Evolutionary conservation across 345 rosid species (phyloP).

Genomic region (Salix koriyanagi): DNA sequence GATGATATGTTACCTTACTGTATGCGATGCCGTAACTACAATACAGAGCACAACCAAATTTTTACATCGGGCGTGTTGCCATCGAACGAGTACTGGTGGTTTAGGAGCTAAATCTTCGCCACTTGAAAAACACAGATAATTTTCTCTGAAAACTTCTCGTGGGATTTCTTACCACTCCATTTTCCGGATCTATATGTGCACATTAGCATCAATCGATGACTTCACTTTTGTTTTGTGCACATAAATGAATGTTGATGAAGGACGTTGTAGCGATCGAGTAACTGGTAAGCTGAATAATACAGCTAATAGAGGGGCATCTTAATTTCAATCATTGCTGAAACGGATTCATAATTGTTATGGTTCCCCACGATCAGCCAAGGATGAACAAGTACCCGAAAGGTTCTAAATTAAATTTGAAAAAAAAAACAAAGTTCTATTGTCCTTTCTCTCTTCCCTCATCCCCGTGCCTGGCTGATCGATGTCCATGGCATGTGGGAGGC

Average conservation of each 20-base stretch:
- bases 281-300: constrained; percentile 25
- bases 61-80: not conserved
- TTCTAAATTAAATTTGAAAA: not conserved
- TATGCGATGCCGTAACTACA: not conserved
- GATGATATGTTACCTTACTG: not conserved
- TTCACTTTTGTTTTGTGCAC: not conserved
- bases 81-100: not conserved
- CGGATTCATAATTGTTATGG: constrained; percentile 40
- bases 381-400: constrained; percentile 17
- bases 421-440: not conserved
- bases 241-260: constrained; percentile 6
- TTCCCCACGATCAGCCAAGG: constrained; percentile 46
- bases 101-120: not conserved
- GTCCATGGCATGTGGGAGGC: not conserved
- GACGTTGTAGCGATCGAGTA: constrained; percentile 4
- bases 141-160: not conserved
- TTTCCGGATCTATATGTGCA: too few species aligned
- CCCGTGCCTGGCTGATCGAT: not conserved
- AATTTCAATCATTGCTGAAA: constrained; percentile 36
- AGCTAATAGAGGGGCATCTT: constrained; percentile 22
- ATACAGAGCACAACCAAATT: not conserved
- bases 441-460: not conserved
- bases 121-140: not conserved
- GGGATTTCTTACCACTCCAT: too few species aligned
- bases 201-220: not conserved